Conservation (phyloP, 2,329 filamentous ascomycete species). For the Aaosphaeria pasadenensis region DNA sequence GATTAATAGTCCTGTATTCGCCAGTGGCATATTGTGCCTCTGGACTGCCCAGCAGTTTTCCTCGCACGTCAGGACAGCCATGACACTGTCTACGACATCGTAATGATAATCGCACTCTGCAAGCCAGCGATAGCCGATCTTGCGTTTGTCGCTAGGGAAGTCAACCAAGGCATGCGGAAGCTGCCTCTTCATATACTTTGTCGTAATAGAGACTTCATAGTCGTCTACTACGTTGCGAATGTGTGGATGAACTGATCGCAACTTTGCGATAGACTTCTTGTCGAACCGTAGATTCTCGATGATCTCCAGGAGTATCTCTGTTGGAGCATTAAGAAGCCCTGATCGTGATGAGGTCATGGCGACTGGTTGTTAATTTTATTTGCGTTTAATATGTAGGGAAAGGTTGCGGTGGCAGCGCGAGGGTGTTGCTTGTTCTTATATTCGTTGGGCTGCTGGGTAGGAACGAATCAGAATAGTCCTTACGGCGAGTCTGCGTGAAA, state of each 20-base stretch:
- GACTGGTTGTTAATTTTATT: no score
- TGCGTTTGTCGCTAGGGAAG: constrained; percentile 14
- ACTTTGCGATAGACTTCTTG: not conserved
- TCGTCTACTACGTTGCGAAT: constrained; percentile 1
- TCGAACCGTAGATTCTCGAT: constrained; percentile 2
- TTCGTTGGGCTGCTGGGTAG: no score
- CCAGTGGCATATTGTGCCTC: constrained; percentile 21
- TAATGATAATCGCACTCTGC: constrained; percentile 24
- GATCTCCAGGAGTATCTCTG: constrained; percentile 3
- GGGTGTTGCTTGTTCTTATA: no score
- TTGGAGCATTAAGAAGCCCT: not conserved
- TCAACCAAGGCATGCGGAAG: constrained; percentile 26
- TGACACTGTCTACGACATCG: constrained; percentile 28
- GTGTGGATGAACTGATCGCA: constrained; percentile 1
- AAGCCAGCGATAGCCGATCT: constrained; percentile 20
- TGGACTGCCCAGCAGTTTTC: constrained; percentile 23
- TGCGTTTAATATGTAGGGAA: no score
- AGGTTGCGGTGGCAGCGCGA: no score
- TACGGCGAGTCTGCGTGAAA: no score
- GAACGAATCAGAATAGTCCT: no score
- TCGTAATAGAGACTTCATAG: constrained; percentile 16
- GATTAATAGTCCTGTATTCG: constrained; percentile 25
- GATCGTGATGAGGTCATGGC: no score
- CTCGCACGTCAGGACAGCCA: constrained; percentile 23
- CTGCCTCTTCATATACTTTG: constrained; percentile 18